A percentile compares a stretch with the other conserved stretches of the same genome.
These are phyloP conservation scores for Apiospora marii DNA, from an alignment of 2,329 filamentous ascomycete genomes.

Conservation along the genomic window DNA sequence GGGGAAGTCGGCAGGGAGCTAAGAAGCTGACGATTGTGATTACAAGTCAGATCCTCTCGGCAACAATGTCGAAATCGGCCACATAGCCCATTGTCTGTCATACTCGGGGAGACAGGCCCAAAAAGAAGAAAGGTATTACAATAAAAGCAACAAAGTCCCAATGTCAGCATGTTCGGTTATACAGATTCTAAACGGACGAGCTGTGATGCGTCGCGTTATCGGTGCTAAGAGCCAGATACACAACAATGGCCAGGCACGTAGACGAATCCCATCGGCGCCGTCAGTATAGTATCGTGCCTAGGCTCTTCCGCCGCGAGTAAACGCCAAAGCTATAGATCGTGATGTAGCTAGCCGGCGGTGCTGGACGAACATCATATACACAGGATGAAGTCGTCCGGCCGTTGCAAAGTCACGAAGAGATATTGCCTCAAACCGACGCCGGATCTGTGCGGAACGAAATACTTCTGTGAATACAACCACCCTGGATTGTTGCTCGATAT, in stretches of 20 bases:
- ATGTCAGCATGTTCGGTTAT: too few relatives aligned
- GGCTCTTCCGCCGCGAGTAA: not conserved
- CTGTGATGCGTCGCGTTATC: not conserved
- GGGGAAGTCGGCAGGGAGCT: conserved; percentile 1
- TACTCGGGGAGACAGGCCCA: not conserved
- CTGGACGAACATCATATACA: too few relatives aligned
- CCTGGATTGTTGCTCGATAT: too few relatives aligned
- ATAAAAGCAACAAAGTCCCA: conserved; percentile 1
- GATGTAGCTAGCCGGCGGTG: not conserved
- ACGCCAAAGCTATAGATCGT: not conserved
- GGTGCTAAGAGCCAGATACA: not conserved
- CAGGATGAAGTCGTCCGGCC: not conserved
- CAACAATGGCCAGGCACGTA: not conserved
- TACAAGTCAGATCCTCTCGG: not conserved
- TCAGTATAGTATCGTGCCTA: not conserved
- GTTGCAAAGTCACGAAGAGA: not conserved
- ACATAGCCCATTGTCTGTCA: not conserved
- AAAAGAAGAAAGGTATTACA: not conserved
- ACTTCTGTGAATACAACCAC: too few relatives aligned
- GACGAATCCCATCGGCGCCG: not conserved
- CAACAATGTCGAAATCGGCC: not conserved
- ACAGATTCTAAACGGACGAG: not conserved
- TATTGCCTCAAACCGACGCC: not conserved
- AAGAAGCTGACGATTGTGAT: not conserved
- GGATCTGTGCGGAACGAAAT: too few relatives aligned